Base-by-base conservation (phyloP, 2,329 filamentous ascomycete species). In the Calonectria hongkongensis region DNA sequence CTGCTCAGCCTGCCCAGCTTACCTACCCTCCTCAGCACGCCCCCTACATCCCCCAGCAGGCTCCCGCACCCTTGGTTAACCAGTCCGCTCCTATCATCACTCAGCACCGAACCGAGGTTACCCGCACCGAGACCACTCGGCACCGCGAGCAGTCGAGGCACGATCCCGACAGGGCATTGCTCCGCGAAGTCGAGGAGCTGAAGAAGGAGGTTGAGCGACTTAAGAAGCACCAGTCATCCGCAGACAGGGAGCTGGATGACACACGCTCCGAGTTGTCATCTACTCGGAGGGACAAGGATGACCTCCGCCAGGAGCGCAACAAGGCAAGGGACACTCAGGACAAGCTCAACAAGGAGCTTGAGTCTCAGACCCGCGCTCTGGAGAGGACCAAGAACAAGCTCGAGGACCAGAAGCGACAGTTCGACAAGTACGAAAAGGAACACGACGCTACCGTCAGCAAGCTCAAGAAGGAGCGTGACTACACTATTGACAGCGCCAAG, bases 211-310 rank as follows among this genome's bases (percentile, higher is more conserved):
- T 79, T 16, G 73, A 73, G 51, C 58, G 33, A 21, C 76, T 80
- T 13, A 71, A 70, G n/a, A 70, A 73, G 41, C 76, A 79, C 68
- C 75, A 78, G 50, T 78, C 78, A n/a, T 73, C 77, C 12, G 73
- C 75, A 0, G 65, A 63, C 39, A 78, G 75, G 68, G 79, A 80
- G 18, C 73, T 80, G 1, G 73, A 78, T 4, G 79, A 80, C 8
- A 76, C 79, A 25, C 75, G 79, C 2, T 68, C 76, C 39, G 73
- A 75, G 36, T 73, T 80, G n/a, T 73, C 76, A 3, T 69, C 56
- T 43, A 68, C 79, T 39, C 77, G 80, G n/a, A 75, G 71, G 18
- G 79, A 80, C 67, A 79, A 79, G 30, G 78, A 80, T 16, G 78
- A 80, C 64, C 76, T 80, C 3, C 70, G 75, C 13, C 66, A 77